Conservation (phyloP, 2,329 filamentous ascomycete species). For the Alternaria sp. region DNA sequence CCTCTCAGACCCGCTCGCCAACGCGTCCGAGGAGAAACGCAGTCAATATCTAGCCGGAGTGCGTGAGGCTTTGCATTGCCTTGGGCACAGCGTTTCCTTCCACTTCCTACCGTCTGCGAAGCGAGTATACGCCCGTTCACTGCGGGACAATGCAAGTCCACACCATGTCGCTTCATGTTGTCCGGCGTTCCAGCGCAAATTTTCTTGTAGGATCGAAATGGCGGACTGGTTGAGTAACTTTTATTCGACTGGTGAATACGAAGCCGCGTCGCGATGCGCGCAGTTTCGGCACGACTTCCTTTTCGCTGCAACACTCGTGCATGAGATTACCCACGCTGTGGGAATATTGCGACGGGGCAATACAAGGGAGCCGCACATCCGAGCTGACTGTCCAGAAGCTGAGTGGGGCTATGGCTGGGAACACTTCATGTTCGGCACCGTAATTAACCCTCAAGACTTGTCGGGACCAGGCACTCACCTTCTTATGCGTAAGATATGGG, state of each 20-base stretch:
- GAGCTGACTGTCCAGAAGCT: conserved; percentile 29
- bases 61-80: conserved; percentile 32
- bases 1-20: conserved; percentile 28
- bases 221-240: conserved; percentile 25
- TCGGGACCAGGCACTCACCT: conserved; percentile 22
- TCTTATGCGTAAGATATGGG: conserved; percentile 41
- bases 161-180: conserved; percentile 16
- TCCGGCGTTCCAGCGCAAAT: conserved; percentile 18
- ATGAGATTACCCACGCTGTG: conserved; percentile 46
- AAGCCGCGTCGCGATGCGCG: conserved; percentile 29
- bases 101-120: conserved; percentile 19
- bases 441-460: conserved; percentile 41
- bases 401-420: conserved; percentile 49
- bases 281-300: conserved; percentile 46
- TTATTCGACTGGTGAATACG: conserved; percentile 29
- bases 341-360: conserved; percentile 41
- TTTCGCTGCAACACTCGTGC: conserved; percentile 38
- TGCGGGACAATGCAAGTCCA: conserved; percentile 4
- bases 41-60: conserved; percentile 22
- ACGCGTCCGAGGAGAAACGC: conserved; percentile 16
- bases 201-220: conserved; percentile 31
- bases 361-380: conserved; percentile 34
- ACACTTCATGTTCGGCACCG: conserved; percentile 43
- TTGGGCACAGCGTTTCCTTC: conserved; percentile 34
- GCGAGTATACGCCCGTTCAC: conserved; percentile 33